A percentile compares a stretch with the other conserved stretches of the same genome.
These are phyloP conservation scores for Gypsophila paniculata DNA, from an alignment of 179 eudicot species.

Conservation along the genomic window DNA sequence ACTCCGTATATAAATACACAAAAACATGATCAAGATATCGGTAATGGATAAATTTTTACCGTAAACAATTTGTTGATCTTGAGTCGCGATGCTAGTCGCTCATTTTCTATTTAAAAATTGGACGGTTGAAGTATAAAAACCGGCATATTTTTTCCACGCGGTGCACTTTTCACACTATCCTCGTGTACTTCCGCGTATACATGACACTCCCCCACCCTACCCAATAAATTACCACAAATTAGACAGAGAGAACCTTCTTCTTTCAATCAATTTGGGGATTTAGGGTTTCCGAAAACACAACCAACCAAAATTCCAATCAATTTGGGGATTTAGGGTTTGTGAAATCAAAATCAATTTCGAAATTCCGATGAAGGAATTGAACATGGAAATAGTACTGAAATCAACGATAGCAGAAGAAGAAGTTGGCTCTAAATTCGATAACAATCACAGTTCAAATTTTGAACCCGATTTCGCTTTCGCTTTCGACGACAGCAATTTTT, in stretches of 20 bases:
- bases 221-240: not conserved
- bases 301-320: not conserved
- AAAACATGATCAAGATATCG: too few relatives aligned
- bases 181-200: not conserved
- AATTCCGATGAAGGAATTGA: conserved; percentile 3
- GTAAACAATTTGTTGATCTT: too few relatives aligned
- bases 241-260: not conserved
- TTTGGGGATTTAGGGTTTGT: conserved; percentile 24
- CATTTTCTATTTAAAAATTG: too few relatives aligned
- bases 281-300: too few relatives aligned
- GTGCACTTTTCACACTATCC: not conserved
- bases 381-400: conserved; percentile 15
- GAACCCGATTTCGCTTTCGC: conserved; percentile 33
- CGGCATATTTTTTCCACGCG: not conserved
- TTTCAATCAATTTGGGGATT: too few relatives aligned
- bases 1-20: too few relatives aligned
- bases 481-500: conserved; percentile 32
- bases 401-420: not conserved
- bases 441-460: conserved; percentile 3
- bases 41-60: too few relatives aligned
- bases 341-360: not conserved
- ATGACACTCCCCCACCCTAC: not conserved
- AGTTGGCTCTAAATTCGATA: not conserved
- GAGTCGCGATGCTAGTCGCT: too few relatives aligned
- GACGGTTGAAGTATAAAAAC: too few relatives aligned